Evolutionary conservation across 805 yeast species (phyloP).

Genomic region (Hanseniaspora occidentalis): DNA sequence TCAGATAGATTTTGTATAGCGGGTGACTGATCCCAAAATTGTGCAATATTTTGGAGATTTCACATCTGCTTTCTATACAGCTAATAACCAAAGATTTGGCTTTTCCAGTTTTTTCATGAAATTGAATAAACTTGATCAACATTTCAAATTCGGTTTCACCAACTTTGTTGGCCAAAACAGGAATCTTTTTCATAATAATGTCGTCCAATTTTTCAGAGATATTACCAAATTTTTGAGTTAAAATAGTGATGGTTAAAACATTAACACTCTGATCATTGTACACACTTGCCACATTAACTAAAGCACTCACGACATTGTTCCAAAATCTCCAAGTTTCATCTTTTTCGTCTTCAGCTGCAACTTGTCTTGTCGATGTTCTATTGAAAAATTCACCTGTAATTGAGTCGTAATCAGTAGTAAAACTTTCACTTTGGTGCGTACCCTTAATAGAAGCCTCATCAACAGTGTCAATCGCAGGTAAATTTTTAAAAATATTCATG

Average conservation of each 20-base stretch:
- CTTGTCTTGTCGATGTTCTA: background rate
- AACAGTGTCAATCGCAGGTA: slow-evolving; percentile 1
- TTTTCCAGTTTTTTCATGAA: slow-evolving; percentile 30
- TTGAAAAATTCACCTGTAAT: background rate
- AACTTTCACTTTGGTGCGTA: background rate
- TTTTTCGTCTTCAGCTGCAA: background rate
- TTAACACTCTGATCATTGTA: slow-evolving; percentile 64
- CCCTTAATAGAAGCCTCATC: slow-evolving; percentile 1
- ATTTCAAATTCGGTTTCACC: slow-evolving; percentile 56
- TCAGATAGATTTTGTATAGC: slow-evolving; percentile 43
- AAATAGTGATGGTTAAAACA: slow-evolving; percentile 65
- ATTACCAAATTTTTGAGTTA: slow-evolving; percentile 57
- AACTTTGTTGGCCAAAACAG: slow-evolving; percentile 47
- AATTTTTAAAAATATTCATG: slow-evolving; percentile 3
- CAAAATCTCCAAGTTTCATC: slow-evolving; percentile 23
- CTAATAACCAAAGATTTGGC: slow-evolving; percentile 30
- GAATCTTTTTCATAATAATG: slow-evolving; percentile 47
- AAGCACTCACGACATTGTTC: slow-evolving; percentile 57
- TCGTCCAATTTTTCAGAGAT: slow-evolving; percentile 41
- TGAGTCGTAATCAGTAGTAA: background rate
- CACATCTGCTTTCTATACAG: background rate
- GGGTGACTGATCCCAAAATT: slow-evolving; percentile 26
- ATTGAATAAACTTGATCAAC: slow-evolving; percentile 45
- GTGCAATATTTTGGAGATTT: slow-evolving; percentile 22
- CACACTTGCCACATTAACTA: slow-evolving; percentile 49